Percentiles rank a stretch among this genome's conserved stretches.
These are phyloP conservation scores for Chalciporus piperatus DNA, from an alignment of 768 basidiomycete species.

Conservation along the genomic window DNA sequence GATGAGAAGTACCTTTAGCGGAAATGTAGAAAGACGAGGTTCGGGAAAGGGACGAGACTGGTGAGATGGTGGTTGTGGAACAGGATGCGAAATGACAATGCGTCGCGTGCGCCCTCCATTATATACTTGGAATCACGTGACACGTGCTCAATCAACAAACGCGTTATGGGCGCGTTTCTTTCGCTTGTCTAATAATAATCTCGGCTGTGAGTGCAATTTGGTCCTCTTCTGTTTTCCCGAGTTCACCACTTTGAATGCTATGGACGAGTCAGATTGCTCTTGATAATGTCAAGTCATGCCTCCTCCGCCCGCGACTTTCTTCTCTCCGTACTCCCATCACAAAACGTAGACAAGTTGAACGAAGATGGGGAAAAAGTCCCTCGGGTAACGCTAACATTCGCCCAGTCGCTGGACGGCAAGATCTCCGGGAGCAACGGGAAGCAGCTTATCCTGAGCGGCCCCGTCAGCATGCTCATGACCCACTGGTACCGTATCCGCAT, in stretches of 20 bases:
- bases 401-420: conserved; percentile 83
- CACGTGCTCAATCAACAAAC: not conserved
- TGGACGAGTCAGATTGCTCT: not conserved
- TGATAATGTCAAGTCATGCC: conserved; percentile 1
- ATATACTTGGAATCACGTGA: conserved; percentile 7
- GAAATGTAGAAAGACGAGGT: not conserved
- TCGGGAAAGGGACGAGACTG: not conserved
- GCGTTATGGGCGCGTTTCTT: not conserved
- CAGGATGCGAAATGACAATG: not conserved
- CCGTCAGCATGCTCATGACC: conserved; percentile 89
- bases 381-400: conserved; percentile 78
- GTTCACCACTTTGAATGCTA: too few species aligned
- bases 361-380: conserved; percentile 37
- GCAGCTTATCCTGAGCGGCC: conserved; percentile 81
- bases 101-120: not conserved
- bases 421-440: conserved; percentile 74
- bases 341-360: conserved; percentile 10
- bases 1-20: not conserved
- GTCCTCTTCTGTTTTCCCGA: too few species aligned
- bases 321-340: conserved; percentile 26
- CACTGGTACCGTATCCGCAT: conserved; percentile 60
- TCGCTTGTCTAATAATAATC: not conserved
- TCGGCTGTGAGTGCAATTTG: not conserved
- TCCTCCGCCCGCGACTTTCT: conserved; percentile 25
- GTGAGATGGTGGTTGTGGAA: conserved; percentile 1